phyloP scores from a whole-genome alignment of 2,329 filamentous ascomycete genomes.

The Pochonia chlamydosporia region DNA sequence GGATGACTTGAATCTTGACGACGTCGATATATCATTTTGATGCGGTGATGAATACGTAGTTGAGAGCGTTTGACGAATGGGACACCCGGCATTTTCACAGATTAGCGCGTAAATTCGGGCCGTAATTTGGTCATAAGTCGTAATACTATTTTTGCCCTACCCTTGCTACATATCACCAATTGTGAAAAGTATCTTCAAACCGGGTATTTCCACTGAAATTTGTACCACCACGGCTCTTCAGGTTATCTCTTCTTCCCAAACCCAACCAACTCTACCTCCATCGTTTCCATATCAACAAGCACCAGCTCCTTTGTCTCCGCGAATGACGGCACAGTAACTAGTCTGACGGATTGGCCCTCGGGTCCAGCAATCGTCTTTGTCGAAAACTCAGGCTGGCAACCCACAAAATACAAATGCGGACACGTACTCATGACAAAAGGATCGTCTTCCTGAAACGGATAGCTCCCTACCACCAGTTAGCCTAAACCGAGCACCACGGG shows the following conservation, averaged over 20 bases:
- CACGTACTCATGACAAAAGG: slow-evolving; percentile 81
- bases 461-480: slow-evolving; percentile 60
- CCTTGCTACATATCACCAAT: too few relatives aligned
- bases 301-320: slow-evolving; percentile 72
- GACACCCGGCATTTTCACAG: too few relatives aligned
- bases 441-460: slow-evolving; percentile 91
- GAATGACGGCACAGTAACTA: slow-evolving; percentile 83
- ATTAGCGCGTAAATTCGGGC: too few relatives aligned
- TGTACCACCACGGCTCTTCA: too few relatives aligned
- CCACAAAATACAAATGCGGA: slow-evolving; percentile 87
- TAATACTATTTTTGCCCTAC: too few relatives aligned
- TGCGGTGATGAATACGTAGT: too few relatives aligned
- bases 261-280: slow-evolving; percentile 69
- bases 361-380: slow-evolving; percentile 63
- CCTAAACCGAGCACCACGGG: background rate
- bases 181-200: too few relatives aligned
- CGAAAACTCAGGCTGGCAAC: slow-evolving; percentile 74
- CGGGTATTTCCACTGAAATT: too few relatives aligned
- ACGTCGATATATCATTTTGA: too few relatives aligned
- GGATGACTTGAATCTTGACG: background rate
- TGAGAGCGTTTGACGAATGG: too few relatives aligned
- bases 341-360: slow-evolving; percentile 63
- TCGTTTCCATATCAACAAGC: slow-evolving; percentile 76
- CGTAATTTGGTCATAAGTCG: too few relatives aligned
- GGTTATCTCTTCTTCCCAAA: slow-evolving; percentile 31